A percentile compares a stretch with the other conserved stretches of the same genome.
Conservation (phyloP, 2,329 filamentous ascomycete genomes). For the Aspergillus sp. region DNA sequence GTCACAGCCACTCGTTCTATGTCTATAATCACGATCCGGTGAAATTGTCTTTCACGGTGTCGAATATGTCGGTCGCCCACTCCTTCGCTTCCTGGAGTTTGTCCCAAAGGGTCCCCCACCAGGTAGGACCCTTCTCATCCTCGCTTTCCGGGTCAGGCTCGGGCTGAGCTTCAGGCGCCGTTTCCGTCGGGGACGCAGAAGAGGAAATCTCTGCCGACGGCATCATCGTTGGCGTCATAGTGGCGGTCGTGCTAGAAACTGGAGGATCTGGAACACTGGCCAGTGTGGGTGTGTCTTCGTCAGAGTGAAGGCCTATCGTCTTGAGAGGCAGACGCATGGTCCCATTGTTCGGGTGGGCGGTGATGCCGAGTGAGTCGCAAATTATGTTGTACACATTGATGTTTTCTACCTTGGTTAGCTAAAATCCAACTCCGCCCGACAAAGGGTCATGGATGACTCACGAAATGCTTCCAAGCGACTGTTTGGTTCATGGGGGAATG, state of each 20-base stretch:
- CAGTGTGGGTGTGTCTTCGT: constrained; percentile 34
- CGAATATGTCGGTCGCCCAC: constrained; percentile 38
- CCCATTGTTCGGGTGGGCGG: constrained; percentile 79
- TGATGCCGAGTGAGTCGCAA: constrained; percentile 79
- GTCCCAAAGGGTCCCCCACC: constrained; percentile 37
- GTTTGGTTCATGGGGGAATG: constrained; percentile 82
- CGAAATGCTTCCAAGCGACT: constrained; percentile 79
- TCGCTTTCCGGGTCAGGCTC: constrained; percentile 21
- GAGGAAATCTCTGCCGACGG: neutral
- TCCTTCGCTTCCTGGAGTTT: constrained; percentile 39
- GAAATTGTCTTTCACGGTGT: constrained; percentile 32
- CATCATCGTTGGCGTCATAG: neutral
- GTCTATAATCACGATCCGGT: constrained; percentile 8
- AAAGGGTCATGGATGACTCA: constrained; percentile 50
- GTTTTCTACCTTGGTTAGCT: constrained; percentile 65
- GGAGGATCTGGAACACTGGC: constrained; percentile 39
- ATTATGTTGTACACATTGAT: constrained; percentile 93
- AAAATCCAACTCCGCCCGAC: neutral
- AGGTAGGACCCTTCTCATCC: constrained; percentile 25
- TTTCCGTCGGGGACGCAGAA: neutral
- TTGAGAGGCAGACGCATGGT: constrained; percentile 62
- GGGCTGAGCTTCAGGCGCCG: neutral
- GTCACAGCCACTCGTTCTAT: neutral
- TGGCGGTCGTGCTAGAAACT: constrained; percentile 10
- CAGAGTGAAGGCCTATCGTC: constrained; percentile 48